A percentile compares a stretch with the other conserved stretches of the same genome.
These are phyloP conservation scores for Penicillium longicatenatum DNA, from an alignment of 495 filamentous ascomycete species.

Conservation along the genomic window DNA sequence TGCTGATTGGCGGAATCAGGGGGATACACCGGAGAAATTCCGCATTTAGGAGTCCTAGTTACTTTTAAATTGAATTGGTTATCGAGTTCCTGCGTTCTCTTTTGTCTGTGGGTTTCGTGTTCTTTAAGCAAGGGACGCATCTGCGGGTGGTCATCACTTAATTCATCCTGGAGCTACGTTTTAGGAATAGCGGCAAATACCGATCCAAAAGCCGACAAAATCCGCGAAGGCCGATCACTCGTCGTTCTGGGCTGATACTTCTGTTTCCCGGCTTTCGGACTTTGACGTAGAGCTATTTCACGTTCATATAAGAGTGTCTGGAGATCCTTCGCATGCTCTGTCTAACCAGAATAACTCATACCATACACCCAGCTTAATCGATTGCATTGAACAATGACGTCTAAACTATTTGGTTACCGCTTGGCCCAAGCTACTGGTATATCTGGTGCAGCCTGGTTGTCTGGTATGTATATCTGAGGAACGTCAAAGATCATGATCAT, in stretches of 20 bases:
- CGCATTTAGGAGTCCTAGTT: no score
- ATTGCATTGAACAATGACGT: constrained; percentile 19
- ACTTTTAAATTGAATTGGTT: no score
- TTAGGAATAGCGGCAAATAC: not conserved
- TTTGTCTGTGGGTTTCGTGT: no score
- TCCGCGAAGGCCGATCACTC: constrained; percentile 2
- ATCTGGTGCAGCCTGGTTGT: constrained; percentile 35
- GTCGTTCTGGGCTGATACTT: not conserved
- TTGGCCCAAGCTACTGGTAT: constrained; percentile 38
- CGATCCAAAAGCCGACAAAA: constrained; percentile 2
- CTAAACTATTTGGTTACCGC: constrained; percentile 23
- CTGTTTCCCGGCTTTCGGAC: not conserved
- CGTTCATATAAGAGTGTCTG: not conserved
- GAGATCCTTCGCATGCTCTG: not conserved
- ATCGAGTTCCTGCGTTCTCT: no score
- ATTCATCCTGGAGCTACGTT: no score
- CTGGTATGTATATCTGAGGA: constrained; percentile 22
- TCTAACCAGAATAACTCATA: not conserved
- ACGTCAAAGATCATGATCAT: not conserved
- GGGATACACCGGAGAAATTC: not conserved
- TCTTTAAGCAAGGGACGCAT: no score
- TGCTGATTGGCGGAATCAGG: not conserved
- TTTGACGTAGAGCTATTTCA: not conserved
- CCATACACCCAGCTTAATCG: not conserved
- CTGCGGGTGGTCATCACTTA: no score